Evolutionary conservation across 768 basidiomycete species (phyloP), one percentile per base, ranked within the genome.

Genomic region (Phaffia australis): DNA sequence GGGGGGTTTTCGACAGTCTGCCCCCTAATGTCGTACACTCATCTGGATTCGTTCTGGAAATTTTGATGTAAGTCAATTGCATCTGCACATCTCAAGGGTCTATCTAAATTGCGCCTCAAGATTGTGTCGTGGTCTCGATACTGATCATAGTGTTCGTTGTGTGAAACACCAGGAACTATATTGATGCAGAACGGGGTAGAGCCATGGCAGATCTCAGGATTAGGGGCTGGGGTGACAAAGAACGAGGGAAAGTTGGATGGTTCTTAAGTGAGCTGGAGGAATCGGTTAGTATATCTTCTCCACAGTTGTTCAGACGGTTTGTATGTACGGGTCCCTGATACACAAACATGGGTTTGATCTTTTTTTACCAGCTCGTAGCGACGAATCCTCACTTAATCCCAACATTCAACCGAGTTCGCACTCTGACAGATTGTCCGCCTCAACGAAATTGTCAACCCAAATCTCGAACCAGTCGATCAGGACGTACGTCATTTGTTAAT

Each of bases 341-440:
- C 7, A 14, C 23, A 29, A 29, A 57, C 27, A 4, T 46, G n/a
- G n/a, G n/a, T n/a, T n/a, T n/a, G n/a, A n/a, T 46, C 30, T 25
- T 32, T 19, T 23, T 3, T 48, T 27, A 30, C 56, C 58, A 65
- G 64, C 64, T 65, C 19, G 18, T 65, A 14, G 32, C 58, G 19
- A 50, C 42, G 30, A 65, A 65, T 52, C 56, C 64, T 23, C 64
- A 65, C 48, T 51, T 65, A 7, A 29, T 35, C 15, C 18, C 64
- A 3, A 58, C 56, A 11, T 59, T 65, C 50, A 46, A 65, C 16
- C 56, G 56, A 21, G 56, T 65, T 32, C 42, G 56, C 30, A 57
- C 56, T 9, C 56, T 65, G 21, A 65, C 64, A 3, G 64, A 65
- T 32, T 65, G 64, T 42, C 62, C 62, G n/a, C 62, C 62, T 23